These are phyloP conservation scores for Ogataea hybrid DNA, from an alignment of 1,139 yeast genomes.

Conservation along the genomic window DNA sequence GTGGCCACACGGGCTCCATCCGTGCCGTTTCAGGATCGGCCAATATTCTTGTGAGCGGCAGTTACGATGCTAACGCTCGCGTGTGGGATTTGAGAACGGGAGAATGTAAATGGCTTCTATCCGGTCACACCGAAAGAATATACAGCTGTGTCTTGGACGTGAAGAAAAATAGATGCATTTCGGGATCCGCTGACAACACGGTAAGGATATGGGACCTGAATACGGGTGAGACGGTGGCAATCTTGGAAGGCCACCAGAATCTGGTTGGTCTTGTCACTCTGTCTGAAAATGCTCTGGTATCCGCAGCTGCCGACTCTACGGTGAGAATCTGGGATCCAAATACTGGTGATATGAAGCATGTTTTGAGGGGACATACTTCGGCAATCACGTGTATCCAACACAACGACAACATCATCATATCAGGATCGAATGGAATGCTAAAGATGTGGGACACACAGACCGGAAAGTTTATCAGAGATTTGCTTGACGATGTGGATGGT, in stretches of 20 bases:
- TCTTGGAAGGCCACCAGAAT: conserved; percentile 83
- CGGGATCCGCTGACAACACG: conserved; percentile 90
- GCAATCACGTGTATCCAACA: conserved; percentile 95
- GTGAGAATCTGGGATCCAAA: conserved; percentile 91
- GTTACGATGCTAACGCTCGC: conserved; percentile 86
- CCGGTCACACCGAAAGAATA: conserved; percentile 85
- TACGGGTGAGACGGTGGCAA: conserved; percentile 63
- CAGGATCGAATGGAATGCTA: conserved; percentile 84
- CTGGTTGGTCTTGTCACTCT: conserved; percentile 84
- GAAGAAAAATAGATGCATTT: conserved; percentile 73
- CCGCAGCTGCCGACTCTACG: conserved; percentile 96
- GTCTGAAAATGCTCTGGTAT: conserved; percentile 75
- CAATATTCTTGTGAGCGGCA: conserved; percentile 81
- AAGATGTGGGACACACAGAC: conserved; percentile 81
- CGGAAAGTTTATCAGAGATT: conserved; percentile 73
- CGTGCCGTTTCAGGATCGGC: conserved; percentile 88
- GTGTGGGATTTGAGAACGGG: conserved; percentile 88
- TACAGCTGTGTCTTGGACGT: conserved; percentile 84
- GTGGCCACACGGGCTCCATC: conserved; percentile 87
- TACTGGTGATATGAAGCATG: conserved; percentile 64
- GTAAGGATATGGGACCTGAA: conserved; percentile 89
- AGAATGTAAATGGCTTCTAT: conserved; percentile 66
- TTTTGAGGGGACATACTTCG: conserved; percentile 78
- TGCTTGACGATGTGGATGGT: conserved; percentile 72
- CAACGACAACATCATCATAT: conserved; percentile 77